Percentiles rank a stretch among this genome's conserved stretches.
Evolutionary conservation across 2,329 filamentous ascomycete species (phyloP).

Genomic region (Davidsoniella neocaledoniae): DNA sequence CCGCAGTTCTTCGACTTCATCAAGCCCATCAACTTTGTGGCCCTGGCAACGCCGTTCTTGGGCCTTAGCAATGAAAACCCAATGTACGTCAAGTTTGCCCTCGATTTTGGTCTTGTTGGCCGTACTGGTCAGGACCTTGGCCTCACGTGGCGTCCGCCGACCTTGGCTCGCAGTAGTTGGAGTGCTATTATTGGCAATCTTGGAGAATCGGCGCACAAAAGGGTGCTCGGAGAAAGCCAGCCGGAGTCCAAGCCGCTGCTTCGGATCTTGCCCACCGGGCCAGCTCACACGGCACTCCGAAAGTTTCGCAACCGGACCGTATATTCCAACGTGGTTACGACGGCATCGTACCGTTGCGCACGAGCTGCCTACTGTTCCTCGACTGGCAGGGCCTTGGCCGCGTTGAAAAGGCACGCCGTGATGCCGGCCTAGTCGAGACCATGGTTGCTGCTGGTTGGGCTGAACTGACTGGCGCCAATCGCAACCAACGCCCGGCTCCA

Average conservation of each 20-base stretch:
- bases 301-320: slow-evolving; percentile 83
- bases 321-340: slow-evolving; percentile 95
- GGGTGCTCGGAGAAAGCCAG: slow-evolving; percentile 41
- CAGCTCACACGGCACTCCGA: slow-evolving; percentile 70
- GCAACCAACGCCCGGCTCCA: slow-evolving; percentile 28
- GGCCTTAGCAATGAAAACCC: slow-evolving; percentile 96
- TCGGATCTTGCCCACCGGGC: slow-evolving; percentile 76
- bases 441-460: slow-evolving; percentile 91
- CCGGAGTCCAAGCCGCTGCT: slow-evolving; percentile 78
- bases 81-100: slow-evolving; percentile 87
- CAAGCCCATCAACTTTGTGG: slow-evolving; percentile 76
- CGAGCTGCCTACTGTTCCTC: slow-evolving; percentile 87
- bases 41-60: slow-evolving; percentile 72
- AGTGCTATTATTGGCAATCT: slow-evolving; percentile 71
- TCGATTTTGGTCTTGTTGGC: slow-evolving; percentile 94
- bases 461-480: slow-evolving; percentile 63
- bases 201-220: slow-evolving; percentile 48
- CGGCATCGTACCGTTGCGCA: slow-evolving; percentile 85
- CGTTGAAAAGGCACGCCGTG: slow-evolving; percentile 84
- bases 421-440: slow-evolving; percentile 82
- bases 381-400: slow-evolving; percentile 90
- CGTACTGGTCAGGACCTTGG: slow-evolving; percentile 89
- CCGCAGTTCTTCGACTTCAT: slow-evolving; percentile 79
- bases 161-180: slow-evolving; percentile 72
- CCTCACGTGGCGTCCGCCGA: slow-evolving; percentile 83